Evolutionary conservation across 1,284 basidiomycete species (phyloP), one percentile per base, ranked within the genome.

Genomic region (Takashimella koratensis): DNA sequence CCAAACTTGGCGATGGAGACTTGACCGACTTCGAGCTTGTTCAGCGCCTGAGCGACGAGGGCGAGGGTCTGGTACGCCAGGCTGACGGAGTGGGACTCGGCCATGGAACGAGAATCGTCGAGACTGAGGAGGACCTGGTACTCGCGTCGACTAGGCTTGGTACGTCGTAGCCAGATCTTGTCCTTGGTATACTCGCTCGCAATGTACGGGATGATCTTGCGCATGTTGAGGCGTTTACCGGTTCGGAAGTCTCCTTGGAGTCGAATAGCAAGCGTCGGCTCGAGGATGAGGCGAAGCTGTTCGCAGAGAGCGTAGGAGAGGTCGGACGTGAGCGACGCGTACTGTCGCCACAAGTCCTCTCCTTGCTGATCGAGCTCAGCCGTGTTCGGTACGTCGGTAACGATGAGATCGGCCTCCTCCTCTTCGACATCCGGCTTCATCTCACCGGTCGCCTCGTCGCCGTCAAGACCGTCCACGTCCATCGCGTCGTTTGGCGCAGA

Each of bases 101-200:
- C 87, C 96, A 99, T 98, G 36, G 92, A 96, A 43, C 87, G 85
- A 19, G 92, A 96, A 78, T 98, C 96, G 70, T 98, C 96, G 49
- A 99, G 84, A 5, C 92, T 88, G 49, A 99, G 82, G 44, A 98
- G 82, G 2, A 99, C 86, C 69, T 98, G 96, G 75, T 98, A 98
- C 73, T 98, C 94, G 49, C 96, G 84, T 67, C 90, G 85, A 66
- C 88, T 91, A 0, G 96, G 95, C 56, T 90, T 86, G 4, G 94
- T 97, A 25, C 96, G 84, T 24, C 96, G 86, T 27, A 98, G 80
- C 96, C 96, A 99, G 66, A 98, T 98, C 79, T 96, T 96, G 81
- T 99, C 96, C 76, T 98, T 98, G 53, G 94, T 97, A 79, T 93
- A 99, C 78, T 99, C 96, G 74, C 88, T 92, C 8, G 96, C 96